A percentile compares a stretch with the other conserved stretches of the same genome.
Evolutionary conservation across 2,329 filamentous ascomycete genomes (phyloP).

Genomic region (Fonsecaea pugnacius): DNA sequence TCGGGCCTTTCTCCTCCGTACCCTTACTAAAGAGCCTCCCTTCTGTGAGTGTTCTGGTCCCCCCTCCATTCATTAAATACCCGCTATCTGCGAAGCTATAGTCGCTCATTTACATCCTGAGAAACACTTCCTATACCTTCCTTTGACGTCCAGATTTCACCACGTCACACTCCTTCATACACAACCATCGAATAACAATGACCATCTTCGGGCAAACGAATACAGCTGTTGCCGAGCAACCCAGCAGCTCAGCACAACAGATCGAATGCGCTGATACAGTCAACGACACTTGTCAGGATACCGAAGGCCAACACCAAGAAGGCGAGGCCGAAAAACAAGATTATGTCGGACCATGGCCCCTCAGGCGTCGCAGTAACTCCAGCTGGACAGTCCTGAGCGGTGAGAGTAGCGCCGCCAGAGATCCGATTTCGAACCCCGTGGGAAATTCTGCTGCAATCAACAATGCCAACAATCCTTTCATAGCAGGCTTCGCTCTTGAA

Average conservation of each 20-base stretch:
- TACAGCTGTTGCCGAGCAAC: not conserved
- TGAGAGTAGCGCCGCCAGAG: not conserved
- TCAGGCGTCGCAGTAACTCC: conserved; percentile 5
- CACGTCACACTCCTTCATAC: not conserved
- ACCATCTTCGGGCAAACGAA: not conserved
- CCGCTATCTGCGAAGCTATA: not conserved
- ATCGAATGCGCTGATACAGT: not conserved
- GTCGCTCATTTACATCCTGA: not conserved
- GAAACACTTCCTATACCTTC: not conserved
- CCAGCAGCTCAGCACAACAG: not conserved
- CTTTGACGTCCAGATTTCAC: not conserved
- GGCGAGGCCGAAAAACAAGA: not conserved
- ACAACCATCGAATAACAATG: not conserved
- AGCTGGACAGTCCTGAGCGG: not conserved
- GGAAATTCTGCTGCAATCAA: not conserved
- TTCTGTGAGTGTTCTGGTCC: not conserved
- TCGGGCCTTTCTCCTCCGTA: not conserved
- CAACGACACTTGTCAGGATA: not conserved
- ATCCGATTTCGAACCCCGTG: not conserved
- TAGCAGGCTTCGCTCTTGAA: not conserved
- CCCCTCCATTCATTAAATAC: not conserved
- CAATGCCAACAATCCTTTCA: not conserved
- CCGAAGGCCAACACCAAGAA: not conserved
- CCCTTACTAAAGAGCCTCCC: not conserved
- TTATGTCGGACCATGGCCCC: conserved; percentile 9